Base-by-base conservation (phyloP, 441 rosid species). In the Sinapis alba region DNA sequence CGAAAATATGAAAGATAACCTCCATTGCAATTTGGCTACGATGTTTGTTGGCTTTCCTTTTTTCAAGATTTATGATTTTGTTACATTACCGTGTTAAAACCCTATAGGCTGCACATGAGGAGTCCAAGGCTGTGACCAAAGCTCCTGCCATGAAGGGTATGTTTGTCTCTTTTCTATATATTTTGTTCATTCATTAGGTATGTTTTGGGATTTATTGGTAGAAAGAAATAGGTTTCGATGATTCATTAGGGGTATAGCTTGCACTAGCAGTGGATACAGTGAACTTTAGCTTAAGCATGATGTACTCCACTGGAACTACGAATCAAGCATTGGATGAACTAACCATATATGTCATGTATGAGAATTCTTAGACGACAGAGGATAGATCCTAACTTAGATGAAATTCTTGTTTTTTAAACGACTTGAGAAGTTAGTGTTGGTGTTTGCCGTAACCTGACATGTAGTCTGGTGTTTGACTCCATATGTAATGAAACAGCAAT, bases 111-210 rank as follows among this genome's bases (percentile, higher is more conserved):
- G 90, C 97, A 32, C 92, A 91, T 58, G 99, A 95, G 87, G 98
- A 92, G 60, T 91, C 99, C 0, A 95, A 92, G 78, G 82, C 98
- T 36, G 92, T 95, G 28, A 92, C 99, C 62, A 95, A 92, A 77
- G 99, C 96, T 65, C 90, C 96, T 47, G 90, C 94, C 34, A 92
- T 95, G 99, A 95, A 92, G 88, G 92, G 98, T 92, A 77, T 3
- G 7, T 6, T 54, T 61, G 1, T 60, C 27, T 66, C 9, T 38
- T 51, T 19, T 38, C 6, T 65, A 32, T 15, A 24, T 71, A 20
- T 60, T 18, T 27, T 28, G 19, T 19, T 45, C 43, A 62, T 10
- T 51, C 62, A 21, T 36, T 8, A 54, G 15, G 16, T 15, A 56
- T 34, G 63, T 56, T 56, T 50, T 16, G 64, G 34, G 24, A 28